phyloP scores from a whole-genome alignment of 75 land plant species.

The Isoetes taiwanensis region DNA sequence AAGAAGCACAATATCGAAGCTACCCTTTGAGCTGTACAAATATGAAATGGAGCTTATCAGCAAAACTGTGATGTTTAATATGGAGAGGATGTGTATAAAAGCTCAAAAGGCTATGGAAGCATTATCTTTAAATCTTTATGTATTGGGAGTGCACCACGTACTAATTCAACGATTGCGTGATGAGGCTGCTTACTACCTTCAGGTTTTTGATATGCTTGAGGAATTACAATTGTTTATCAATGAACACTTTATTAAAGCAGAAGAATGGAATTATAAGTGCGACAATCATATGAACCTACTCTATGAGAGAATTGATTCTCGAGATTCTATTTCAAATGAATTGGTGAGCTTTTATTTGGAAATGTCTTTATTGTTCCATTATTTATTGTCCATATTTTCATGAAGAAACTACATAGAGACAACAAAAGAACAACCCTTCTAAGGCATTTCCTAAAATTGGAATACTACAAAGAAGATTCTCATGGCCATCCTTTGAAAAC shows the following conservation, averaged over 20 bases:
- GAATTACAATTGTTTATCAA: background rate
- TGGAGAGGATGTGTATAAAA: background rate
- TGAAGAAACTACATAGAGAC: background rate
- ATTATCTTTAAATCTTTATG: background rate
- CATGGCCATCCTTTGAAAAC: too few species aligned
- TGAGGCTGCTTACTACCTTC: background rate
- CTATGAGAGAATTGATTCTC: background rate
- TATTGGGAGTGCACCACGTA: background rate
- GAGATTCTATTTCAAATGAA: background rate
- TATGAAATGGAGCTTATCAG: background rate
- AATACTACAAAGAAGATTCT: too few species aligned
- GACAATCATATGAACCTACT: background rate
- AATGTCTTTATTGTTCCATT: background rate
- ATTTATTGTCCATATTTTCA: background rate
- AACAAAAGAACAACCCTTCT: too few species aligned
- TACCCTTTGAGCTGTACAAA: slow-evolving; percentile 1
- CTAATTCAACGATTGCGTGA: slow-evolving; percentile 3
- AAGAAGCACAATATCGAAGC: background rate
- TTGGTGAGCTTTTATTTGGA: background rate
- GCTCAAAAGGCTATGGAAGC: background rate
- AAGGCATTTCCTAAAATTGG: too few species aligned
- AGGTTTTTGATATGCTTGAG: slow-evolving; percentile 1
- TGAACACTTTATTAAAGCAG: background rate
- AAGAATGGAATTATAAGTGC: background rate
- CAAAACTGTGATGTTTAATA: background rate